Conservation (phyloP, 75 land plant genomes). For the Pinus tabuliformis region DNA sequence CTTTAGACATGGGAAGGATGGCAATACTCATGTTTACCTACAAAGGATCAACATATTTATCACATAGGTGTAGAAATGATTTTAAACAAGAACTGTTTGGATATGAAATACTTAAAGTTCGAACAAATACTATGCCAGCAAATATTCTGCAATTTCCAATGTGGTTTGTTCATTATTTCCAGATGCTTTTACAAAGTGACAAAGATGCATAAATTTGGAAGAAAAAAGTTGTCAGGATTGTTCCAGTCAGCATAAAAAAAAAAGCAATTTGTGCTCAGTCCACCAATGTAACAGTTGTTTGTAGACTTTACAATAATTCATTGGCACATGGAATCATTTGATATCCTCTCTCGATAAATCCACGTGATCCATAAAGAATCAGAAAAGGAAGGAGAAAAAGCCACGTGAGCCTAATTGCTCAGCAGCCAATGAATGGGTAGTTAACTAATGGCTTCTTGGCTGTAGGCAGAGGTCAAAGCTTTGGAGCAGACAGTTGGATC, state of each 20-base stretch:
- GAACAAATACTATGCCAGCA: not conserved
- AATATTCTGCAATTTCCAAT: not conserved
- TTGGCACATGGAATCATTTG: not conserved
- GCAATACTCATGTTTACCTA: slow-evolving; percentile 99
- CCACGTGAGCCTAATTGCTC: too few species aligned
- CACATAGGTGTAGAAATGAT: not conserved
- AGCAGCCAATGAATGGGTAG: too few species aligned
- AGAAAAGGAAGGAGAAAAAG: too few species aligned
- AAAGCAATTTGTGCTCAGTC: not conserved
- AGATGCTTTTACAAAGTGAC: not conserved
- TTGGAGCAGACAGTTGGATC: too few species aligned
- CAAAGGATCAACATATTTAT: not conserved
- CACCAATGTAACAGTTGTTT: not conserved
- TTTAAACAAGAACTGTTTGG: not conserved
- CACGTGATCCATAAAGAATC: not conserved
- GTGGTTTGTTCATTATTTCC: not conserved
- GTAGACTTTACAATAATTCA: not conserved
- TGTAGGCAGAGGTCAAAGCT: too few species aligned
- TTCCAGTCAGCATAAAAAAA: not conserved
- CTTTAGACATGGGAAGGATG: slow-evolving; percentile 94
- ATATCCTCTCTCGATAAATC: slow-evolving; percentile 1
- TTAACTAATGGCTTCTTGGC: too few species aligned
- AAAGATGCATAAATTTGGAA: not conserved
- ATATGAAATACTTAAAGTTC: not conserved
- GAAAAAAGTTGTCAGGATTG: not conserved